Base-by-base conservation (phyloP, 805 yeast genomes). In the Kockiozyma suomiensis region DNA sequence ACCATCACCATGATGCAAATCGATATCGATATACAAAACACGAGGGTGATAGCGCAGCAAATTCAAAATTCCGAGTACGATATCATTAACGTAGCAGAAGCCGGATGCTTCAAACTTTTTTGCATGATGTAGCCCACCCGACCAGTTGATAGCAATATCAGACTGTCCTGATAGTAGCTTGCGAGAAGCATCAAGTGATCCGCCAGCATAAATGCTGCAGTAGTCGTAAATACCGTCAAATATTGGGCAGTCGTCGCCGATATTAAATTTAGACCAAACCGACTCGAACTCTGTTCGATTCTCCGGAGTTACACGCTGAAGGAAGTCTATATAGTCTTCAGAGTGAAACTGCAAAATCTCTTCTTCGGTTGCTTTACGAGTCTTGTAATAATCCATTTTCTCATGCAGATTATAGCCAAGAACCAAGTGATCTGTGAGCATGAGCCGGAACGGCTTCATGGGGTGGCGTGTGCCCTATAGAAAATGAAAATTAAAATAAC, bases 371-470 rank as follows among this genome's bases (percentile, higher is more conserved):
- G 98, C 97, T 35, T 84, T 75, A 62, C 96, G 78, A 1, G 98
- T 96, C 61, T 84, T 80, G 74, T 88, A 94, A 30, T 91, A 75
- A 71, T 94, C 98, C 97, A 93, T 90, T 66, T 85, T 81, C 69
- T 90, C 90, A 73, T 92, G 90, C 49, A 93, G 76, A 59, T 90
- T 90, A 74, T 94, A 93, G 13, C 87, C 85, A 35, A 87, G 82
- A 54, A 93, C 93, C 62, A 93, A 77, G 72, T 92, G 97, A 75
- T 93, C 97, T 0, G 99, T 93, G 47, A 93, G 81, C 92, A 91
- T 87, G 63, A 94, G 78, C 66, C 99, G 78, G 73, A 92, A 90
- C 15, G 99, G 99, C 73, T 93, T 93, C 99, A 93, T 93, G n/a
- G 99, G 99, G 74, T 93, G 99, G 61, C 85, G 82, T 1, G 89